Evolutionary conservation across 164 flowering plant species (phyloP).

Genomic region (Warburgia ugandensis): DNA sequence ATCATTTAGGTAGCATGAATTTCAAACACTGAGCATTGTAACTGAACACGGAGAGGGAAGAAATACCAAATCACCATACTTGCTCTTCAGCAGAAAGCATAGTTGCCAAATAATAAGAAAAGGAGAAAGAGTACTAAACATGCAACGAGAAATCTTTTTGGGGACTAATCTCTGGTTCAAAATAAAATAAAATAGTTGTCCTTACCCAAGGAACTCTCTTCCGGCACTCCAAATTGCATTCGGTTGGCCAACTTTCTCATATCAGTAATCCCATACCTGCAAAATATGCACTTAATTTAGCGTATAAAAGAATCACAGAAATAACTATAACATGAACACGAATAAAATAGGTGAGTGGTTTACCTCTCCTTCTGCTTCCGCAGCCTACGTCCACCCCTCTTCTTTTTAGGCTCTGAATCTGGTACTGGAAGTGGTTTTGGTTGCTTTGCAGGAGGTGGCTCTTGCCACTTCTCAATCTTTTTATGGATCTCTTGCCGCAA

Average conservation of each 20-base stretch:
- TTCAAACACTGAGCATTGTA: no score
- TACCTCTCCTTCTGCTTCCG: conserved; percentile 96
- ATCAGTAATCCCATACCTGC: conserved; percentile 89
- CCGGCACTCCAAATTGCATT: conserved; percentile 95
- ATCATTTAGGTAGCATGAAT: no score
- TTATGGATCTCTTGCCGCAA: conserved; percentile 67
- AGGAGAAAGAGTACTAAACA: background rate
- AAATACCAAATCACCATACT: no score
- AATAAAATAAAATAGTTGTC: background rate
- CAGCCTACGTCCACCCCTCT: conserved; percentile 91
- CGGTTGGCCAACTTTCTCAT: conserved; percentile 97
- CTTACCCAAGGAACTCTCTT: conserved; percentile 93
- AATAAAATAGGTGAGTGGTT: background rate
- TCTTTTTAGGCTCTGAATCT: conserved; percentile 96
- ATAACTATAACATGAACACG: background rate
- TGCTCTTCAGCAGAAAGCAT: no score
- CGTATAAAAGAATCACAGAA: background rate
- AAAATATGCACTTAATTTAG: background rate
- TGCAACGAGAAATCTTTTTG: background rate
- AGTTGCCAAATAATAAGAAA: no score
- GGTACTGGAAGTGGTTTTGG: conserved; percentile 98
- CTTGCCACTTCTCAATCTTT: conserved; percentile 98
- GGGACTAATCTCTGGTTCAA: background rate
- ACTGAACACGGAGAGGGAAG: no score
- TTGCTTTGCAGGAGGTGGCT: conserved; percentile 95